These are phyloP conservation scores for Holtermanniella nyarrowii DNA, from an alignment of 768 basidiomycete species.

Conservation along the genomic window DNA sequence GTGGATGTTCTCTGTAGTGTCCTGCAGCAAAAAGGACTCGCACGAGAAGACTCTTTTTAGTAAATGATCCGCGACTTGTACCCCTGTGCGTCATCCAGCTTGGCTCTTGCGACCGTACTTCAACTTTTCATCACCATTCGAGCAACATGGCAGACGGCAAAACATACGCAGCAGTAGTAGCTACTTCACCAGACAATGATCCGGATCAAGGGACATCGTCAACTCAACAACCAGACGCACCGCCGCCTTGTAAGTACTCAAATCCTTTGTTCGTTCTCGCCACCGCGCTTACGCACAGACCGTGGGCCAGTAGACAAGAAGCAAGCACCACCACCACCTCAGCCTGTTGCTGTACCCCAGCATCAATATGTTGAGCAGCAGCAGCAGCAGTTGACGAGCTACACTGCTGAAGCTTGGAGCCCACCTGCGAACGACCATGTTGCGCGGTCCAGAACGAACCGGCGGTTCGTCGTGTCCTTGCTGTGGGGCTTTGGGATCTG, in stretches of 20 bases:
- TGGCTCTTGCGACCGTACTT: no score
- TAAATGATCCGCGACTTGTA: no score
- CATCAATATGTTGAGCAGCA: neutral
- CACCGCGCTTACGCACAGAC: neutral
- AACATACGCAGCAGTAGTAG: constrained; percentile 3
- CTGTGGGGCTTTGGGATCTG: constrained; percentile 34
- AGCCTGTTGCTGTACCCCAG: neutral
- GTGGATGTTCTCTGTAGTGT: no score
- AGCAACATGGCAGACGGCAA: neutral
- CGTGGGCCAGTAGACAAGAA: neutral
- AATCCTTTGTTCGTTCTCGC: neutral
- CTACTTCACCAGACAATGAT: neutral
- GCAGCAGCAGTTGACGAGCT: no score
- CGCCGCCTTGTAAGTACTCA: constrained; percentile 11
- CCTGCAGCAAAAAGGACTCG: no score
- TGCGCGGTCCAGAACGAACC: constrained; percentile 22
- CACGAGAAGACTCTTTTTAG: no score
- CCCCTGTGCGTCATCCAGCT: no score
- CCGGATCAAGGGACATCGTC: no score
- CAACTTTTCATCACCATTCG: no score
- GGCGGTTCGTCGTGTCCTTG: constrained; percentile 32
- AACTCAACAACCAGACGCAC: constrained; percentile 8
- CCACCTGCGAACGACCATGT: constrained; percentile 18
- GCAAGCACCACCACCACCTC: neutral
- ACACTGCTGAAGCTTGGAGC: constrained; percentile 18